phyloP scores from a whole-genome alignment of 2,329 filamentous ascomycete genomes.

The Lojkania enalia region DNA sequence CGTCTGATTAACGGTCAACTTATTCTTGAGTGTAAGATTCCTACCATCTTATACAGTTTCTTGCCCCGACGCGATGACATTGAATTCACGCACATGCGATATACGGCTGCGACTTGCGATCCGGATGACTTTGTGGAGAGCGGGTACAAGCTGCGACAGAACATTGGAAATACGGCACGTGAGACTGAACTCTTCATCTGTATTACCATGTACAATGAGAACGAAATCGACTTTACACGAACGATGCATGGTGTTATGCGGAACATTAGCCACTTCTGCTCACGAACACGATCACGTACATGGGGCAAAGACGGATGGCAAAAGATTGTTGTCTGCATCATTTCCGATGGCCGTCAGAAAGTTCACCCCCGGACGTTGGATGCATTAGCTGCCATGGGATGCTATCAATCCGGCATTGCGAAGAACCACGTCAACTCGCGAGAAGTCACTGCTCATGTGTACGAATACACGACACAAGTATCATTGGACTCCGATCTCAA shows the following conservation, averaged over 20 bases:
- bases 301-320: conserved; percentile 99
- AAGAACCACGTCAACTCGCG: conserved; percentile 98
- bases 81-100: conserved; percentile 98
- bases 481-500: conserved; percentile 94
- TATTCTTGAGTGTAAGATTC: conserved; percentile 97
- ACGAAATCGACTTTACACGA: conserved; percentile 92
- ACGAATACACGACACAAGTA: conserved; percentile 98
- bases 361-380: conserved; percentile 93
- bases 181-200: conserved; percentile 97
- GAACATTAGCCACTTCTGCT: conserved; percentile 96
- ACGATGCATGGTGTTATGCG: conserved; percentile 99
- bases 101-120: conserved; percentile 97
- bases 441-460: conserved; percentile 94
- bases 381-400: conserved; percentile 91
- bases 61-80: conserved; percentile 88
- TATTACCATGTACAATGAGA: conserved; percentile 99
- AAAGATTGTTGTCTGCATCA: conserved; percentile 97
- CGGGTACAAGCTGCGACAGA: conserved; percentile 91
- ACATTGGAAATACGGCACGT: conserved; percentile 77
- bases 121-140: conserved; percentile 88
- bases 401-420: conserved; percentile 97
- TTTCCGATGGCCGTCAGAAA: conserved; percentile 90
- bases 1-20: conserved; percentile 96
- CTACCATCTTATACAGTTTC: conserved; percentile 97
- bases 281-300: conserved; percentile 84